These are phyloP conservation scores for Hypoxylon sp. DNA, from an alignment of 2,329 filamentous ascomycete species.

Conservation along the genomic window DNA sequence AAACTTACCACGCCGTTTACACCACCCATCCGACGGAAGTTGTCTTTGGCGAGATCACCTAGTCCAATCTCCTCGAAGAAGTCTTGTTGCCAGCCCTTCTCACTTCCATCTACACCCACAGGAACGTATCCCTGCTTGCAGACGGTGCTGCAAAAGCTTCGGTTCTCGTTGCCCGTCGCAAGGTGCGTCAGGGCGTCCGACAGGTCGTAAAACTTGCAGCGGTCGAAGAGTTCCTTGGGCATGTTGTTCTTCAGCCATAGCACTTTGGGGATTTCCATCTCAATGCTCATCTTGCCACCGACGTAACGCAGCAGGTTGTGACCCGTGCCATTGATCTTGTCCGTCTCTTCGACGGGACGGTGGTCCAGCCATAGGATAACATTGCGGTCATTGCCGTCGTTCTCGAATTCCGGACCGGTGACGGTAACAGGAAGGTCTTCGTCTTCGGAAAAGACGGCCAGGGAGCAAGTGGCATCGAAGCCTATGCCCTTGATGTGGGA, in stretches of 20 bases:
- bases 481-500: conserved; percentile 87
- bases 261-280: conserved; percentile 99
- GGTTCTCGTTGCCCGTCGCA: conserved; percentile 89
- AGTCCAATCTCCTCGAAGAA: conserved; percentile 90
- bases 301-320: conserved; percentile 97
- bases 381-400: conserved; percentile 86
- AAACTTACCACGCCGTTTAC: conserved; percentile 90
- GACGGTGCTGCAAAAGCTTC: conserved; percentile 95
- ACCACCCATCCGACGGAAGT: conserved; percentile 93
- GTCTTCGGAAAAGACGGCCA: conserved; percentile 88
- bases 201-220: conserved; percentile 97
- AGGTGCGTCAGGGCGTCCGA: conserved; percentile 93
- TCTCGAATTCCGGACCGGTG: conserved; percentile 86
- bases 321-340: conserved; percentile 90
- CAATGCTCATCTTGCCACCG: conserved; percentile 97
- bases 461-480: conserved; percentile 98
- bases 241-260: conserved; percentile 99
- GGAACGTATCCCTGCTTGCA: conserved; percentile 98
- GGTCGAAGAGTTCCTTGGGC: conserved; percentile 88
- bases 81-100: conserved; percentile 98
- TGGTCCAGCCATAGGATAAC: conserved; percentile 98
- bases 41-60: conserved; percentile 82
- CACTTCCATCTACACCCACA: conserved; percentile 95
- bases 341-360: conserved; percentile 88
- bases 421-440: conserved; percentile 93